Percentiles rank a stretch among this genome's conserved stretches.
Conservation (phyloP, 371 early-diverging fungal genomes). For the Lichtheimia corymbifera region DNA sequence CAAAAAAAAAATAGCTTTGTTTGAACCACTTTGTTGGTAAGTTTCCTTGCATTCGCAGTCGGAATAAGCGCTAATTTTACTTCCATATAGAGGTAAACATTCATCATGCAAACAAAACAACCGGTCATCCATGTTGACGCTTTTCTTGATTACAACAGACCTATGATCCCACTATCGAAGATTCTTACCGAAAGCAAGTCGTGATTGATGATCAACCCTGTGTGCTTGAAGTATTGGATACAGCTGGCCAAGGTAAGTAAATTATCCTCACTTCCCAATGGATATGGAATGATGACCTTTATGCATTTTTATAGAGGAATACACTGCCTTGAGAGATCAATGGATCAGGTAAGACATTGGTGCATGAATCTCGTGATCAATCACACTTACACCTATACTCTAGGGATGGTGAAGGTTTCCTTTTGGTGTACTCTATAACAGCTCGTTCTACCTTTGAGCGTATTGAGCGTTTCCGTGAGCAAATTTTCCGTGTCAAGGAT, state of each 20-base stretch:
- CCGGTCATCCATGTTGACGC: neutral
- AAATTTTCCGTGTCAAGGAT: constrained; percentile 83
- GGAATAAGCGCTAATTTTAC: neutral
- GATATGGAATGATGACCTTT: neutral
- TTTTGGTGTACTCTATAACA: constrained; percentile 89
- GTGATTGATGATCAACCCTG: constrained; percentile 94
- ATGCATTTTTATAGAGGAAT: constrained; percentile 59
- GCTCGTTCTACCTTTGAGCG: constrained; percentile 81
- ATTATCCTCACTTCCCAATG: neutral
- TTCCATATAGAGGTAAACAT: constrained; percentile 14
- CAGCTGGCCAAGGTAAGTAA: constrained; percentile 79
- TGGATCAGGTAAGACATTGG: constrained; percentile 64
- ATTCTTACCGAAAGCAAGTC: constrained; percentile 94
- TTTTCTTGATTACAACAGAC: constrained; percentile 52
- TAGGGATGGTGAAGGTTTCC: constrained; percentile 85
- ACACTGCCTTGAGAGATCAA: constrained; percentile 81
- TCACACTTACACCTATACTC: neutral
- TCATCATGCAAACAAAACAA: too few species aligned
- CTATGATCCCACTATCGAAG: constrained; percentile 97
- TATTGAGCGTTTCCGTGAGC: constrained; percentile 76
- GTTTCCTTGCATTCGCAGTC: constrained; percentile 4
- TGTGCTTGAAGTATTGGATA: constrained; percentile 93
- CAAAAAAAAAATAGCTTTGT: constrained; percentile 46
- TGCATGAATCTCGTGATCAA: neutral
- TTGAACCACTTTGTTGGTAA: constrained; percentile 72